Base-by-base conservation (phyloP, 495 filamentous ascomycete species). In the Penicillium egyptiacum region DNA sequence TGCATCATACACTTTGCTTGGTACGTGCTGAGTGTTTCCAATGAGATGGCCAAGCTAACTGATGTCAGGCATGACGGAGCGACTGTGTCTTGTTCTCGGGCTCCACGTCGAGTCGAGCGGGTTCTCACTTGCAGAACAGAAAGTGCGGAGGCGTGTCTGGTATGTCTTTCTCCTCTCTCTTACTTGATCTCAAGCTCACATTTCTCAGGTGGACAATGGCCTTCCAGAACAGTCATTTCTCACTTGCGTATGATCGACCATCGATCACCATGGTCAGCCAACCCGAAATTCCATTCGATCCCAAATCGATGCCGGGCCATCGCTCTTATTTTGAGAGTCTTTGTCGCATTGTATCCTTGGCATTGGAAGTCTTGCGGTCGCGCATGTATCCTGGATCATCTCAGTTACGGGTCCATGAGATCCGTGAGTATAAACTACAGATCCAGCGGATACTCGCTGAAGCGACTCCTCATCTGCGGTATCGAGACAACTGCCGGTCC, bases 201-300 rank as follows among this genome's bases (percentile, higher is more conserved):
- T 43, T 35, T 30, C 17, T 17, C 30, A 76, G 74, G 75, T 86
- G 83, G 83, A 71, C 80, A 14, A 76, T 86, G 66, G 74, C 83
- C 5, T 86, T 83, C 69, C 83, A 85, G 56, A 83, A 86, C 55
- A 82, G 79, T 52, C 75, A 85, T 48, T 78, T 86, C 40, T 84
- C 81, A 6, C 77, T 86, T 22, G 80, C 81, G 5, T 86, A 84
- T 70, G 83, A 86, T 58, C 68, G 83, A 40, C 80, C 79, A 16
- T 81, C 81, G 5, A 79, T 81, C 28, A 80, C 79, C 5, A 78
- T 79, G 58, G 73, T 79, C 31, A 79, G 74, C 49, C 79, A 82
- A 57, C 74, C 75, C 4, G 75, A 79, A 28, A 80, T 83, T 44
- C 75, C 79, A 11, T 75, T 75, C 51, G 68, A 76, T 55, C 74